Evolutionary conservation across 2,329 filamentous ascomycete genomes (phyloP).

Genomic region (Passalora sequoiae): DNA sequence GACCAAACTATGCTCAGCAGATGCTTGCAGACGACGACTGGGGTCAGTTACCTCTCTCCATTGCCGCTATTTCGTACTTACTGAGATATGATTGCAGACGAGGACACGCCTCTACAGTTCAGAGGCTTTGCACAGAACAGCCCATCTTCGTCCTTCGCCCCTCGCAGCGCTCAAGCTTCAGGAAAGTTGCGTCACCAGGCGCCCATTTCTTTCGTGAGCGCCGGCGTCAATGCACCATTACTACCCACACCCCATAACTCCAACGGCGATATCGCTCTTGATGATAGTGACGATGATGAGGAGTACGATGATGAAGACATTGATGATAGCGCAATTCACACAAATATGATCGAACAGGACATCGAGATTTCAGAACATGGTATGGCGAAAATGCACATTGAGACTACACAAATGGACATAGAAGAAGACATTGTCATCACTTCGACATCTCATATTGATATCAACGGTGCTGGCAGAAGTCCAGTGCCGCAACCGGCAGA

Average conservation of each 20-base stretch:
- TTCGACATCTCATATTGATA: slow-evolving; percentile 14
- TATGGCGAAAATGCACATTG: slow-evolving; percentile 31
- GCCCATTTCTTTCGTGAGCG: slow-evolving; percentile 57
- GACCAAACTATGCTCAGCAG: slow-evolving; percentile 1
- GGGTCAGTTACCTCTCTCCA: slow-evolving; percentile 12
- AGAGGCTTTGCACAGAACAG: slow-evolving; percentile 26
- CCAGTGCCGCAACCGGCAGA: not conserved
- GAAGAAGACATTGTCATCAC: slow-evolving; percentile 9
- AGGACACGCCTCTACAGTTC: slow-evolving; percentile 22
- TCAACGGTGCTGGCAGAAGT: slow-evolving; percentile 9
- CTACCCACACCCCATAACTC: slow-evolving; percentile 31
- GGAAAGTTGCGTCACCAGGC: slow-evolving; percentile 51
- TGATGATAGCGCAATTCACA: slow-evolving; percentile 25
- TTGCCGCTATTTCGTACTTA: slow-evolving; percentile 4
- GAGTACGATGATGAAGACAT: slow-evolving; percentile 23
- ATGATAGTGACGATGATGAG: slow-evolving; percentile 18
- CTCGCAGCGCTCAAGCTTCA: slow-evolving; percentile 42
- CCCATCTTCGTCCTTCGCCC: slow-evolving; percentile 14
- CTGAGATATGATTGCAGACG: slow-evolving; percentile 13
- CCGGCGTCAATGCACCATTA: slow-evolving; percentile 42
- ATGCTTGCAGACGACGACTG: slow-evolving; percentile 15
- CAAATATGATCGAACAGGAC: slow-evolving; percentile 31
- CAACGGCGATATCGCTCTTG: slow-evolving; percentile 15
- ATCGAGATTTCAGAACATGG: slow-evolving; percentile 28
- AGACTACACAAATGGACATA: slow-evolving; percentile 20